Percentiles rank a stretch among this genome's conserved stretches.
Conservation (phyloP, 495 filamentous ascomycete species). For the Cairneyella variabilis region DNA sequence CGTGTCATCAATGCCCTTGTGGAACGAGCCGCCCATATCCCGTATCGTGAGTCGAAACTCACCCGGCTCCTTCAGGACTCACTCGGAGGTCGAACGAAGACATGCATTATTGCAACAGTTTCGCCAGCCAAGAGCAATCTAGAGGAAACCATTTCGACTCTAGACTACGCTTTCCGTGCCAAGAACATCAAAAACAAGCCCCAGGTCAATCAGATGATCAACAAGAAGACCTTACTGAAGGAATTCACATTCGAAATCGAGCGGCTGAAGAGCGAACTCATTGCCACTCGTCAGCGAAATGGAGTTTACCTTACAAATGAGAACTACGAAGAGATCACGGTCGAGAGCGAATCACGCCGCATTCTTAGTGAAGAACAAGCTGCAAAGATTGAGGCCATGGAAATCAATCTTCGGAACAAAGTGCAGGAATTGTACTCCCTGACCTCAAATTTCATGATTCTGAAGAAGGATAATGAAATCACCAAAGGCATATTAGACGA, state of each 20-base stretch:
- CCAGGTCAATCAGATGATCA: conserved; percentile 85
- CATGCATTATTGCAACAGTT: conserved; percentile 96
- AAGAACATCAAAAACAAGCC: conserved; percentile 99
- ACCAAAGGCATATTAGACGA: conserved; percentile 67
- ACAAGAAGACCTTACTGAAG: conserved; percentile 83
- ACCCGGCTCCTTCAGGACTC: conserved; percentile 95
- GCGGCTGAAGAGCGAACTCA: conserved; percentile 86
- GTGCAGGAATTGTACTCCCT: conserved; percentile 84
- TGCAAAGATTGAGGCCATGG: conserved; percentile 89
- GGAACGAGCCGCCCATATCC: conserved; percentile 86
- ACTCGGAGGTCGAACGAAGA: conserved; percentile 90
- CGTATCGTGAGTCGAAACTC: conserved; percentile 94
- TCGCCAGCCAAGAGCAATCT: conserved; percentile 92
- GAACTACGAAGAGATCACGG: conserved; percentile 78
- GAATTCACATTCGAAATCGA: conserved; percentile 95
- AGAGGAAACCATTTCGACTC: conserved; percentile 94
- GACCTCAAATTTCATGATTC: conserved; percentile 74
- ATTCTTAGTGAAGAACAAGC: conserved; percentile 90
- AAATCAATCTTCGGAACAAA: conserved; percentile 82
- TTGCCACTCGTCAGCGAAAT: conserved; percentile 88
- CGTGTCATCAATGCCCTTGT: conserved; percentile 97
- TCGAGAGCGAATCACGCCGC: conserved; percentile 85
- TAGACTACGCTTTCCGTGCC: conserved; percentile 95
- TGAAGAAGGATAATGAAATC: conserved; percentile 83
- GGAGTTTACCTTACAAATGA: conserved; percentile 90